These are phyloP conservation scores for Aspergillus pseudoterreus DNA, from an alignment of 2,329 filamentous ascomycete genomes.

Conservation along the genomic window DNA sequence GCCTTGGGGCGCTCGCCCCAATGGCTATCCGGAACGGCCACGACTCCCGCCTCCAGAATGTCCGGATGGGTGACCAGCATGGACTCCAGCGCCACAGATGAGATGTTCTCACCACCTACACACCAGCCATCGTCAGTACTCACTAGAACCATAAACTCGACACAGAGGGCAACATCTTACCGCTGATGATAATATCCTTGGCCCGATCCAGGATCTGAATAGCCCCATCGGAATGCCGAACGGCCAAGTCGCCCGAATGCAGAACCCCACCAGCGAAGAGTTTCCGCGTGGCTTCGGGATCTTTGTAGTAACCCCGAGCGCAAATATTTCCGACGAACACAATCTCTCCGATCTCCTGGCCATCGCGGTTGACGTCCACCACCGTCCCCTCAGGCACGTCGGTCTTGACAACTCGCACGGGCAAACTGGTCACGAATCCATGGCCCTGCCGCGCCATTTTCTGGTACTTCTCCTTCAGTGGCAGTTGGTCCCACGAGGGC, in stretches of 20 bases:
- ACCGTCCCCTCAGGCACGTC: conserved; percentile 66
- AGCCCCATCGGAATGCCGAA: conserved; percentile 87
- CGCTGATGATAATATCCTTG: conserved; percentile 97
- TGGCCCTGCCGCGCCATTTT: conserved; percentile 94
- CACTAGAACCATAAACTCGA: background rate
- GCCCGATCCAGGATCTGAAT: conserved; percentile 89
- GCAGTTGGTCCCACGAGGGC: conserved; percentile 75
- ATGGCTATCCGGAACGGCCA: conserved; percentile 79
- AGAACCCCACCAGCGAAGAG: conserved; percentile 81
- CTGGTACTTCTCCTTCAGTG: conserved; percentile 72
- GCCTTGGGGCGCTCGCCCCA: conserved; percentile 98
- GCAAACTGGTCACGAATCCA: conserved; percentile 79
- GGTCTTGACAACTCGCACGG: conserved; percentile 76
- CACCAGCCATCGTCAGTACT: conserved; percentile 1
- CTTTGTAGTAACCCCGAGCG: conserved; percentile 86
- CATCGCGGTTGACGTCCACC: conserved; percentile 65
- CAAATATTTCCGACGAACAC: conserved; percentile 91
- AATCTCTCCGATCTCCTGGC: conserved; percentile 76
- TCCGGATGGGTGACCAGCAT: conserved; percentile 86
- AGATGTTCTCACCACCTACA: conserved; percentile 91
- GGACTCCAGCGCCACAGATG: conserved; percentile 83
- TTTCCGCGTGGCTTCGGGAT: conserved; percentile 77
- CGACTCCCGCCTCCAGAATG: conserved; percentile 86
- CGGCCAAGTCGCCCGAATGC: conserved; percentile 88
- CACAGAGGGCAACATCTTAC: conserved; percentile 44